These are phyloP conservation scores for Coniferiporia weirii DNA, from an alignment of 1,284 basidiomycete genomes.

Conservation along the genomic window DNA sequence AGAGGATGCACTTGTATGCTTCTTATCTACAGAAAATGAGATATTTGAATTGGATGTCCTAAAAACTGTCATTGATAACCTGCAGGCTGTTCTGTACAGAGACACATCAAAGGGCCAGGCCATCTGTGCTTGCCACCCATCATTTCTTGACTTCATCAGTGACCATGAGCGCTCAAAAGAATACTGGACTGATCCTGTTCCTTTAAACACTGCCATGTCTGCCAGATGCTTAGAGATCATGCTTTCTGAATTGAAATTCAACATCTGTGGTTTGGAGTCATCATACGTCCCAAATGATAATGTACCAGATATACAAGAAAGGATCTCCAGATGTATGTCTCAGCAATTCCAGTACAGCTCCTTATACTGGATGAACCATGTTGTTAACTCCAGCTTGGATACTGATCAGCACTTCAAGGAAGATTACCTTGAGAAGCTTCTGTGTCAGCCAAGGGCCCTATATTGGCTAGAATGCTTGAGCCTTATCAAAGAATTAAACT, in stretches of 20 bases:
- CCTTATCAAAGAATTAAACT: background rate
- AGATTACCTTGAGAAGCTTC: background rate
- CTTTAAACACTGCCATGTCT: background rate
- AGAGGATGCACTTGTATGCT: background rate
- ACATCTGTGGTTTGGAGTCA: constrained; percentile 28
- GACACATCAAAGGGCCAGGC: background rate
- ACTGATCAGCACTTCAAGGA: no score
- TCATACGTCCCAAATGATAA: constrained; percentile 25
- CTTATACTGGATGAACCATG: constrained; percentile 25
- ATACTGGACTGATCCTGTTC: background rate
- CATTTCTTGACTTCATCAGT: constrained; percentile 4
- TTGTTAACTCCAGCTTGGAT: background rate
- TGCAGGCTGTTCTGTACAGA: constrained; percentile 1
- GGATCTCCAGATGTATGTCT: constrained; percentile 21
- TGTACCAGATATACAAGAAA: constrained; percentile 18
- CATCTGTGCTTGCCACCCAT: constrained; percentile 1
- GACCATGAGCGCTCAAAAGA: background rate
- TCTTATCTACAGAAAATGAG: background rate
- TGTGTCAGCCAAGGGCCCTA: background rate
- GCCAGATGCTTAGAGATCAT: constrained; percentile 17
- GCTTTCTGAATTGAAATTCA: constrained; percentile 26
- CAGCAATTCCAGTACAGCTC: constrained; percentile 24
- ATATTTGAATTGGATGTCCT: background rate
- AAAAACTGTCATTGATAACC: background rate
- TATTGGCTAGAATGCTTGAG: constrained; percentile 3